Evolutionary conservation across 208 protist species (phyloP), one percentile per base, ranked within the genome.

Genomic region (Wallacemonas collosoma): DNA sequence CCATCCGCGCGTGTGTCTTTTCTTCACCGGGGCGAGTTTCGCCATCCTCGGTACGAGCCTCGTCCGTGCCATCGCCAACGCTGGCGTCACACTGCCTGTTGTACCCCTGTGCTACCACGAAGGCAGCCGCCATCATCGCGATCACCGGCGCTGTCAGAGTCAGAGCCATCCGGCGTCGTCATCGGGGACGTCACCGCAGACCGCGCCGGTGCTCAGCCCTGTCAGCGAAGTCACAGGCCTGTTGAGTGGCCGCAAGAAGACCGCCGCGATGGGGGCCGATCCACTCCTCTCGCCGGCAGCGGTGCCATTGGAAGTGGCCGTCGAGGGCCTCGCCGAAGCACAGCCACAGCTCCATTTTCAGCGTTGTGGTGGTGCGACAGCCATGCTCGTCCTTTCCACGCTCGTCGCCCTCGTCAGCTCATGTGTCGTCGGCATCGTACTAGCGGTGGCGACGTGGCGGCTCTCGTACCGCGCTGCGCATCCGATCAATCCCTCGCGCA

Each of bases 41-140:
- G 78, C 73, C 53, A 40, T 76, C 38, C 61, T 78, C 40, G 70
- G 73, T 26, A 81, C 68, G 38, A 81, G 75, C 62, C 65, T 85
- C 47, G 53, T 85, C 26, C 80, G 80, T 55, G 58, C 72, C 36
- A 75, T 85, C 35, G 72, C 72, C 36, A 85, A 82, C 40, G 75
- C 70, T 1, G 80, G 76, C 9, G 76, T 80, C 64, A 72, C 38
- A 58, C 72, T 83, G 56, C 79, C 70, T 1, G 57, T 17, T 4
- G 39, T 79, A 70, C 73, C 64, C 47, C 69, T 73, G 53, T 69
- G 51, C 63, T 74, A 77, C 36, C 58, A 73, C 55, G 67, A 73
- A 55, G 61, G 71, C 15, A 57, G 61, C 12, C 60, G 55, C 50
- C 50, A 26, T n/a, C 41, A 45, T 14, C 17, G 60, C 39, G 36